Evolutionary conservation across 345 rosid genomes (phyloP), one percentile per base, ranked within the genome.

Genomic region (Lepidium sativum): DNA sequence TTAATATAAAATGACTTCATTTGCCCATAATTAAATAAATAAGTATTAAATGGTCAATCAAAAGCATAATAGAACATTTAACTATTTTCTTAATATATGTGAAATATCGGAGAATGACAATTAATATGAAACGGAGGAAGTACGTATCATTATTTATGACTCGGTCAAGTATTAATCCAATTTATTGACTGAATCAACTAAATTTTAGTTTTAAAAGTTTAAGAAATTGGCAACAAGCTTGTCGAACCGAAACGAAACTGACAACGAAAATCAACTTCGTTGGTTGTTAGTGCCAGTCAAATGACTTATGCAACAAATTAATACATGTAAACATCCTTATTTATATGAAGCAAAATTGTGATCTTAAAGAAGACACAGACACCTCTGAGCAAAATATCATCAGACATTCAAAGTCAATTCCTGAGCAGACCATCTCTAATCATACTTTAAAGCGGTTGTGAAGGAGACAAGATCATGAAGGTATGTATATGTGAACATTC

Each of bases 391-490:
- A 70, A 57, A 18, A 4, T 20, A 8, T 16, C 38, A 47, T 41
- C 42, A 31, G 52, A 34, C 66, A 58, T 43, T 25, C 12, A 42
- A 32, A 16, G 35, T 4, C 4, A 60, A 35, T 37, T 52, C 44
- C 58, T 49, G 37, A 52, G 56, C 18, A 27, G 21, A 18, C 6
- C 14, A 43, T 27, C 61, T 42, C 14, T 57, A n/a, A 33, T 51
- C 56, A 35, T 54, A 25, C 6, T 37, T 27, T 39, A 31, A 31
- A 29, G 47, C 13, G 10, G 43, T 50, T 31, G 45, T n/a, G 9
- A 38, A 73, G 52, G 20, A 27, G 39, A 52, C 63, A 60, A 37
- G n/a, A 67, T 15, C 72, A 73, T 73, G 77, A 73, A 73, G 72
- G 77, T 72, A 72, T 52, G n/a, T 65, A 11, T 34, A 16, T 50